Evolutionary conservation across 2,329 filamentous ascomycete species (phyloP), one percentile per base, ranked within the genome.

Genomic region (Microsporum canis): DNA sequence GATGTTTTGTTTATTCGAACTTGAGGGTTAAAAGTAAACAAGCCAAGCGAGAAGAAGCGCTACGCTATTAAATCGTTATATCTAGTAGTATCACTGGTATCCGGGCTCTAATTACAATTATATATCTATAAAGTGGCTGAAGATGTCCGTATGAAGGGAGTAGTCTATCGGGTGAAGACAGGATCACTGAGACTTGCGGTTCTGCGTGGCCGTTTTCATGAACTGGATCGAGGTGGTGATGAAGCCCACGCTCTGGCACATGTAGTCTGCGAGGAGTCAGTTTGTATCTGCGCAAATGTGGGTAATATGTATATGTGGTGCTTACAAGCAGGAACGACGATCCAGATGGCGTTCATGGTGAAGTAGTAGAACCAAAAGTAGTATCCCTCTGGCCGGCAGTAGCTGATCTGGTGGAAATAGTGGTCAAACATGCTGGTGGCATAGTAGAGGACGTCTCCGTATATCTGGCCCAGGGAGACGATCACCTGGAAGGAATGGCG

Each of bases 331-430:
- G 84, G 84, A 59, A 86, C 80, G 36, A 84, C 75, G 60, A 86
- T 84, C 84, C 84, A 87, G 69, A 86, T 82, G 58, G 79, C 79
- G 68, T 87, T 87, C 82, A 86, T 84, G 36, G 83, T 72, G 61
- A 86, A 79, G 69, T 84, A 87, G 71, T 87, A 87, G 45, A 80
- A 76, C 82, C 83, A 87, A 70, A 83, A 86, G 71, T 86, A 87
- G 64, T 81, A 82, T 3, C 77, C 74, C 71, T 87, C 84, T 0
- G 84, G 84, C 61, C 84, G 76, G 65, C 80, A 84, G 69, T 86
- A 85, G 8, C 77, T 75, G 23, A 80, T 69, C 7, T 78, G 76
- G 63, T 80, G 74, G 60, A 79, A 75, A 66, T 80, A 80, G 66
- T 84, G 77, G 69, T 87, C 83, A 68, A 84, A 84, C 65, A 83